These are phyloP conservation scores for Podila epigama DNA, from an alignment of 192 early-diverging fungal genomes.

Conservation along the genomic window DNA sequence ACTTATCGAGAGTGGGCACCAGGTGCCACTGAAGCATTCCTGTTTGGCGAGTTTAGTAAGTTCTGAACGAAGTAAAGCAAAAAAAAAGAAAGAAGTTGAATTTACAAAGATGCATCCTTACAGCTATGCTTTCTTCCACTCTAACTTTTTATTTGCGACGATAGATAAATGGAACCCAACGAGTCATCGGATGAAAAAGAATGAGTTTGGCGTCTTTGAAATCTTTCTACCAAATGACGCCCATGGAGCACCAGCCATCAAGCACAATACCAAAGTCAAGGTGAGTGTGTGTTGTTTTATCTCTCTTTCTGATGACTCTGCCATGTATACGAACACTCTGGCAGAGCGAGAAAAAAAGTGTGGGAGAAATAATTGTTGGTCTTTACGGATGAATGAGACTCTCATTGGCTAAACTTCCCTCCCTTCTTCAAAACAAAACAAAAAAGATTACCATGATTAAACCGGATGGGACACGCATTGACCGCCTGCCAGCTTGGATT, in stretches of 20 bases:
- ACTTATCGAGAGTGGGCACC: slow-evolving; percentile 98
- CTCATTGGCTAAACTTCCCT: not conserved
- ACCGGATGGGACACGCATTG: slow-evolving; percentile 77
- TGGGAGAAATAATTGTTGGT: too few species aligned
- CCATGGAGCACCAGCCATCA: slow-evolving; percentile 72
- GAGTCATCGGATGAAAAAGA: slow-evolving; percentile 78
- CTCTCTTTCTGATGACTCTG: slow-evolving; percentile 4
- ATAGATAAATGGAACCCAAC: slow-evolving; percentile 85
- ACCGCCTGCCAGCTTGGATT: slow-evolving; percentile 92
- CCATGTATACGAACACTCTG: too few species aligned
- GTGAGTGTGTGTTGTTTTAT: slow-evolving; percentile 27
- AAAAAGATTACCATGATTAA: slow-evolving; percentile 77
- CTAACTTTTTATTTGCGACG: not conserved
- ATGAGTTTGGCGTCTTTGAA: slow-evolving; percentile 87
- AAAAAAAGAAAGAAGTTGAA: not conserved
- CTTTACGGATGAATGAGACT: not conserved
- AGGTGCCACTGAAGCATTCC: slow-evolving; percentile 72
- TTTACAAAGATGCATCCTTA: not conserved
- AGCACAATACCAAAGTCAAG: slow-evolving; percentile 91
- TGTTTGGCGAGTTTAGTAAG: slow-evolving; percentile 95
- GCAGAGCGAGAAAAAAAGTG: too few species aligned
- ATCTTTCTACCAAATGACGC: slow-evolving; percentile 69
- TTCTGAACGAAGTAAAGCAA: not conserved
- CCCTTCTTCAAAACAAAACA: not conserved
- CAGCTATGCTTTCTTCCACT: slow-evolving; percentile 6